These are phyloP conservation scores for Crotalaria pallida DNA, from an alignment of 306 rosid genomes.

Conservation along the genomic window DNA sequence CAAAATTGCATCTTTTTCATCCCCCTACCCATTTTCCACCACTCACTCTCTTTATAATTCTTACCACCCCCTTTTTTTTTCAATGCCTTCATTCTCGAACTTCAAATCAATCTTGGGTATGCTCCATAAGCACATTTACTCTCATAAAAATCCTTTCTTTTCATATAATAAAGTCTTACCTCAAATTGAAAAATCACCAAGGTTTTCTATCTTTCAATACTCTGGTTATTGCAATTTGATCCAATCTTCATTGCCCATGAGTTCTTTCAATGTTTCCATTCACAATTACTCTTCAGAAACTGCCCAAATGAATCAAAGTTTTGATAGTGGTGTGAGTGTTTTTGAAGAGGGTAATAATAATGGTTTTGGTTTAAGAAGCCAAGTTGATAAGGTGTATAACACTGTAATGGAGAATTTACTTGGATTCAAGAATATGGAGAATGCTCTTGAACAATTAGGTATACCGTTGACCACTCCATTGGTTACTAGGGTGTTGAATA, in stretches of 20 bases:
- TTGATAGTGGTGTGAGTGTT: constrained; percentile 18
- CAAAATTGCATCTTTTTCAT: constrained; percentile 8
- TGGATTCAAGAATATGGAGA: constrained; percentile 56
- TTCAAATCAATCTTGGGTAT: constrained; percentile 16
- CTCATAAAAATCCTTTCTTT: constrained; percentile 13
- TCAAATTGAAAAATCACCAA: constrained; percentile 13
- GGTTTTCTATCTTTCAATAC: constrained; percentile 10
- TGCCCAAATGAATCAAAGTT: constrained; percentile 18
- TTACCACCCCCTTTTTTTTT: not conserved
- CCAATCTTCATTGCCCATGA: constrained; percentile 23
- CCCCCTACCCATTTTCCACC: not conserved
- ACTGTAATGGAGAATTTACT: constrained; percentile 45
- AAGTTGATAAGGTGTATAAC: constrained; percentile 35
- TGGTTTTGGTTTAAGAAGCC: constrained; percentile 28
- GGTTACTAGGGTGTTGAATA: constrained; percentile 54
- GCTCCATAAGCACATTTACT: constrained; percentile 13
- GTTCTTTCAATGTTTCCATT: not conserved
- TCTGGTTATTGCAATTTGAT: constrained; percentile 8
- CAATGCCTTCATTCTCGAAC: constrained; percentile 6
- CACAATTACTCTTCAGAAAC: constrained; percentile 47
- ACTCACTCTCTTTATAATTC: not conserved
- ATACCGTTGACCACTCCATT: constrained; percentile 54
- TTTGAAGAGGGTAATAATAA: not conserved
- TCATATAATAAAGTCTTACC: constrained; percentile 13
- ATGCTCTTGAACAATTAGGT: constrained; percentile 47